phyloP scores from a whole-genome alignment of 2,329 filamentous ascomycete species.

The Xylariaceae sp. region DNA sequence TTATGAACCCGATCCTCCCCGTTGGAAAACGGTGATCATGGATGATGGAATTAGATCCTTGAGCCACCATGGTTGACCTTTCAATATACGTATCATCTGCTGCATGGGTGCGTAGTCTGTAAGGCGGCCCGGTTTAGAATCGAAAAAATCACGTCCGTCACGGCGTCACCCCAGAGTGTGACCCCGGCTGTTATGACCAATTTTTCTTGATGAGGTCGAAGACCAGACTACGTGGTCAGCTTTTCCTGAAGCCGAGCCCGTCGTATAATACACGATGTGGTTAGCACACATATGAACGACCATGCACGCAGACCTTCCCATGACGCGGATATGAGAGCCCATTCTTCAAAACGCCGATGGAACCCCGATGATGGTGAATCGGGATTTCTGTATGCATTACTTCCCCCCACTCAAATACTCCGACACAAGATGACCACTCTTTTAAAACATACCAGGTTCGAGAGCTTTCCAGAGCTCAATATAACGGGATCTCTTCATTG shows the following conservation, averaged over 20 bases:
- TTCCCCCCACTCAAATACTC: conserved; percentile 4
- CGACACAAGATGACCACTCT: conserved; percentile 4
- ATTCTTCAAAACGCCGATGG: conserved; percentile 19
- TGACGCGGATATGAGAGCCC: conserved; percentile 6
- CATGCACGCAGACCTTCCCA: conserved; percentile 13
- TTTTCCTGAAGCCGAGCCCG: conserved; percentile 6
- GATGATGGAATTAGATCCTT: too few relatives aligned
- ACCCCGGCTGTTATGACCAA: neutral
- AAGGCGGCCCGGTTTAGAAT: neutral
- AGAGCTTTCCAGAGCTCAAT: neutral
- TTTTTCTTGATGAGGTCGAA: conserved; percentile 14
- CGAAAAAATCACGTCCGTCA: neutral
- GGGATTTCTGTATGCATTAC: conserved; percentile 19
- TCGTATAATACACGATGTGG: conserved; percentile 18
- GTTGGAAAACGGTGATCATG: too few relatives aligned
- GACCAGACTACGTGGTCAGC: conserved; percentile 11
- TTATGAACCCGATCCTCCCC: too few relatives aligned
- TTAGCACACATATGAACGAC: conserved; percentile 10
- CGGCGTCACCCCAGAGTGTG: neutral
- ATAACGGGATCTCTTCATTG: conserved; percentile 21
- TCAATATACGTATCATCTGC: too few relatives aligned
- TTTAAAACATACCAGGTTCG: conserved; percentile 5
- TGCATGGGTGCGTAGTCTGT: neutral
- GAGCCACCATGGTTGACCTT: too few relatives aligned
- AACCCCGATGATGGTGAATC: conserved; percentile 15